These are phyloP conservation scores for Leptomonas pyrrhocoris DNA, from an alignment of 208 protist genomes.

Conservation along the genomic window DNA sequence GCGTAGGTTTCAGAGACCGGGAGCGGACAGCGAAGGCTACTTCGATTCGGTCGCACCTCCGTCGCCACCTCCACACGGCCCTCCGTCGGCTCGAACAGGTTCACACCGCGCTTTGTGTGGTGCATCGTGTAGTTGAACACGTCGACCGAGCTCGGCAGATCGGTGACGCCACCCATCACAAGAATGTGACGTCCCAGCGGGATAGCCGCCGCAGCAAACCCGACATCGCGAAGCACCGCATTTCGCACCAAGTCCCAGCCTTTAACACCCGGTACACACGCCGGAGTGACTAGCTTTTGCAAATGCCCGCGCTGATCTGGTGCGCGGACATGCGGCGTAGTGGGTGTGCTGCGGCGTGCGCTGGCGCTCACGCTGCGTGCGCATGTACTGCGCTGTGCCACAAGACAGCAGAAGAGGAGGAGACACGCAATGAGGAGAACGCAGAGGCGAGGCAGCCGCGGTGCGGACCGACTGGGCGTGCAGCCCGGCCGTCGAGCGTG, in stretches of 20 bases:
- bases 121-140: slow-evolving; percentile 9
- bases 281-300: not conserved
- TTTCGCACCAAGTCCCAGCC: slow-evolving; percentile 12
- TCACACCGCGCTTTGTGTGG: slow-evolving; percentile 17
- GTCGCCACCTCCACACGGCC: not conserved
- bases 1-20: too few species aligned
- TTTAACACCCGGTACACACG: slow-evolving; percentile 1
- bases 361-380: not conserved
- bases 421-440: slow-evolving; percentile 1
- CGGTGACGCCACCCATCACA: slow-evolving; percentile 4
- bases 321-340: too few species aligned
- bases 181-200: slow-evolving; percentile 14
- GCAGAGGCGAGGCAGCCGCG: not conserved
- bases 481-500: not conserved
- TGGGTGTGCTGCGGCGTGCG: too few species aligned
- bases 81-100: slow-evolving; percentile 6
- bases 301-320: not conserved
- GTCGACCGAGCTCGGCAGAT: not conserved
- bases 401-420: slow-evolving; percentile 11
- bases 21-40: not conserved
- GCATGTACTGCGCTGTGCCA: not conserved
- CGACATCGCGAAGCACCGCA: not conserved
- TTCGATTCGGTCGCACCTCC: not conserved
- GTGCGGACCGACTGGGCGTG: not conserved
- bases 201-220: slow-evolving; percentile 12